Conservation (phyloP, 805 yeast genomes). For the Candida ascalaphidarum region DNA sequence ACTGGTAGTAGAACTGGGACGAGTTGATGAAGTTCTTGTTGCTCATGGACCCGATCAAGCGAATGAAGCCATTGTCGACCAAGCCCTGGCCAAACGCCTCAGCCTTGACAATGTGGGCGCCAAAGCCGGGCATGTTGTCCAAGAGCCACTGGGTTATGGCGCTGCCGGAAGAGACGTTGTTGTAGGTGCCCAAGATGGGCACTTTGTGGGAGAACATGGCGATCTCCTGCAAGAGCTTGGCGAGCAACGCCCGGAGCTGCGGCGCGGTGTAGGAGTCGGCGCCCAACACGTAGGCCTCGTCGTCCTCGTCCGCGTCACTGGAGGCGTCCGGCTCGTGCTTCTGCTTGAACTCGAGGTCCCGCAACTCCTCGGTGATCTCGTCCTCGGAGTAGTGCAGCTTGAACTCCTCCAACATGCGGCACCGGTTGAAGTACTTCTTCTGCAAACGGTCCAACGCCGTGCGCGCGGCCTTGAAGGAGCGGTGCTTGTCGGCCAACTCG, state of each 20-base stretch:
- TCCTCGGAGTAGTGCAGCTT: slow-evolving; percentile 40
- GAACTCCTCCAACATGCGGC: slow-evolving; percentile 64
- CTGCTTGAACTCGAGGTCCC: slow-evolving; percentile 10
- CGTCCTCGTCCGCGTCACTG: slow-evolving; percentile 11
- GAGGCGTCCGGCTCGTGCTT: slow-evolving; percentile 2
- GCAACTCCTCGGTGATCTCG: slow-evolving; percentile 24
- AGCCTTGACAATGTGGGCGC: slow-evolving; percentile 45
- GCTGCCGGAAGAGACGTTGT: slow-evolving; percentile 53
- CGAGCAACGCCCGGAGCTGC: slow-evolving; percentile 24
- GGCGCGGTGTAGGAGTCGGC: slow-evolving; percentile 18
- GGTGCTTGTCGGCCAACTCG: slow-evolving; percentile 41
- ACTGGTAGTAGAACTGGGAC: slow-evolving; percentile 67
- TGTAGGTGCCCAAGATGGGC: slow-evolving; percentile 62
- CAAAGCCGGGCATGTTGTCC: slow-evolving; percentile 32
- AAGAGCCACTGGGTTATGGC: slow-evolving; percentile 53
- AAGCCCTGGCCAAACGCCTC: slow-evolving; percentile 73
- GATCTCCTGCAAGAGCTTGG: slow-evolving; percentile 30
- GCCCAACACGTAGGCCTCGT: slow-evolving; percentile 23
- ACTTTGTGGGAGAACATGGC: slow-evolving; percentile 50
- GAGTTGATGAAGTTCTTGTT: slow-evolving; percentile 58
- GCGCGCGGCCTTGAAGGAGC: slow-evolving; percentile 41
- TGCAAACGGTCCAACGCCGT: slow-evolving; percentile 47
- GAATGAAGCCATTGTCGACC: slow-evolving; percentile 49
- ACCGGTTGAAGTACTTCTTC: slow-evolving; percentile 67
- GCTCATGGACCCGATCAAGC: slow-evolving; percentile 54